A percentile compares a stretch with the other conserved stretches of the same genome.
These are phyloP conservation scores for Hymenoscyphus occultus DNA, from an alignment of 2,329 filamentous ascomycete genomes.

Conservation along the genomic window DNA sequence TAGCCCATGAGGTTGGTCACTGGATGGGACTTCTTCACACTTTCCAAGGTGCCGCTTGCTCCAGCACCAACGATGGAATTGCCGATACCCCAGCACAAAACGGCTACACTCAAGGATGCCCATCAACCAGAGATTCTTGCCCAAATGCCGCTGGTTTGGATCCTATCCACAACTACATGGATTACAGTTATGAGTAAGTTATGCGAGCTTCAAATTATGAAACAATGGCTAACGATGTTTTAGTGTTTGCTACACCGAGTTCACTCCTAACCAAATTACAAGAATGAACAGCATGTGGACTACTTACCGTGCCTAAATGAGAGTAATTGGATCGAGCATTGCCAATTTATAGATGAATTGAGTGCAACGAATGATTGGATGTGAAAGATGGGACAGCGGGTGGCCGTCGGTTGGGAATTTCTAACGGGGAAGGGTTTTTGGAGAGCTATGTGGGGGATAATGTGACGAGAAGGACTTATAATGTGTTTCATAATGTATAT, in stretches of 20 bases:
- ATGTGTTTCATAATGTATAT: background rate
- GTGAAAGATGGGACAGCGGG: background rate
- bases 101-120: conserved; percentile 38
- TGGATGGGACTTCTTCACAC: conserved; percentile 50
- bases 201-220: background rate
- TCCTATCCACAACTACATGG: conserved; percentile 39
- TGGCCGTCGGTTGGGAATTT: background rate
- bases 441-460: background rate
- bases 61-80: conserved; percentile 40
- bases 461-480: background rate
- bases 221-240: background rate
- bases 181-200: conserved; percentile 40
- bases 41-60: conserved; percentile 43
- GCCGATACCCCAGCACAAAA: conserved; percentile 36
- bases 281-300: conserved; percentile 23
- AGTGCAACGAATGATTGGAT: background rate
- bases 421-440: background rate
- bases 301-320: conserved; percentile 17
- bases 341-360: background rate
- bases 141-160: conserved; percentile 26
- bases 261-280: conserved; percentile 31
- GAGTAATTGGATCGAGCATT: background rate
- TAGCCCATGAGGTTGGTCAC: conserved; percentile 47
- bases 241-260: conserved; percentile 43
- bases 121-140: conserved; percentile 40